Base-by-base conservation (phyloP, 2,329 filamentous ascomycete genomes). In the Coniochaeta sp. region DNA sequence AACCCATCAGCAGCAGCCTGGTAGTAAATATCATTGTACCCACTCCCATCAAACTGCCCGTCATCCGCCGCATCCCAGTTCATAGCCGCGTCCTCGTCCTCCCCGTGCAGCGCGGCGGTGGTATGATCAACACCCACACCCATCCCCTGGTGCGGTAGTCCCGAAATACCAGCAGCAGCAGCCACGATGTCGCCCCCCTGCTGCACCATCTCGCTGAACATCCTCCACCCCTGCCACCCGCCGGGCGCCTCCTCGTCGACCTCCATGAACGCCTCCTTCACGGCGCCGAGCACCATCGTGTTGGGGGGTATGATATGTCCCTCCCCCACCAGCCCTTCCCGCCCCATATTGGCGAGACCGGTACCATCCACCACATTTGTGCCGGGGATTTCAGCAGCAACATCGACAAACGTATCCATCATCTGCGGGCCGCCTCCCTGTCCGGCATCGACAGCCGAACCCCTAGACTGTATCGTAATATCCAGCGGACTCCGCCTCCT, bases 231-330 rank as follows among this genome's bases (percentile, higher is more conserved):
- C 49, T 61, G 60, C 56, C 58, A 62, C 0, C 58, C 61, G 0
- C 59, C 61, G 0, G 60, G 60, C 4, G 57, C 61, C 49, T 62
- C 62, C 26, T 63, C 61, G 16, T 63, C 60, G 2, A 63, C 62
- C 53, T 62, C 62, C 61, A 61, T 63, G 26, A 61, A 61, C 4
- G 60, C 58, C 28, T 61, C 61, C 26, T 60, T 61, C 2, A 64
- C 60, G 0, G 61, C 60, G 26, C 58, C 56, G 0, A 54, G 58
- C 2, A 61, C 47, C 14, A 56, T 50, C 12, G 42, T 47, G 42
- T 59, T 31, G 12, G 49, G 31, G 4, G 42, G 27, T 22, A 40
- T 24, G 35, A 22, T 16, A 10, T 20, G 20, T 10, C 35, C 35
- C 35, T 40, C 35, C 2, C 35, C 31, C 13, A 8, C 31, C n/a